Conservation (phyloP, 2,329 filamentous ascomycete genomes). For the Salinomyces thailandicus region DNA sequence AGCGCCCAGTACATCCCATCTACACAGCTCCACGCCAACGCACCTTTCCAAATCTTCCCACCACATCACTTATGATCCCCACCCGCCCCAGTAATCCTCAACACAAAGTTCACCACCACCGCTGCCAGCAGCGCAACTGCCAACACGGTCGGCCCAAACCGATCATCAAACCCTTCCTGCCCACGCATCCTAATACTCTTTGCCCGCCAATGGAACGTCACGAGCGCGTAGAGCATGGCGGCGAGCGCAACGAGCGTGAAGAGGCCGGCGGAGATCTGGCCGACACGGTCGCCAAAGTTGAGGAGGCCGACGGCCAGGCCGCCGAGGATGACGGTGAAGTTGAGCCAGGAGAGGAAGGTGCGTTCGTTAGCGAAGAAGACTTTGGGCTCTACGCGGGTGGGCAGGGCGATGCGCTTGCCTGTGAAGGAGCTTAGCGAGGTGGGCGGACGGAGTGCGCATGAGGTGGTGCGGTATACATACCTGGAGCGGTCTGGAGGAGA, state of each 20-base stretch:
- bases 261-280: conserved; percentile 84
- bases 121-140: conserved; percentile 77
- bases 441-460: conserved; percentile 5
- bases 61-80: conserved; percentile 12
- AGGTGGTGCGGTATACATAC: conserved; percentile 40
- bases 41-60: too few species aligned
- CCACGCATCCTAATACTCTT: conserved; percentile 84
- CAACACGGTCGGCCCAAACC: conserved; percentile 84
- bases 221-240: conserved; percentile 87
- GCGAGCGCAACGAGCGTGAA: conserved; percentile 93
- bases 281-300: conserved; percentile 92
- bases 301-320: conserved; percentile 93
- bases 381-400: conserved; percentile 95
- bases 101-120: conserved; percentile 90
- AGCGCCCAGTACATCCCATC: too few species aligned
- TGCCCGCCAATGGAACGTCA: conserved; percentile 95
- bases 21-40: too few species aligned
- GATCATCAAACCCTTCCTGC: conserved; percentile 92
- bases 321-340: conserved; percentile 97
- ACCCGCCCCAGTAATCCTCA: conserved; percentile 49
- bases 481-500: conserved; percentile 85
- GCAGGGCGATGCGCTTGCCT: conserved; percentile 98
- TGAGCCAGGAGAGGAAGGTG: conserved; percentile 98
- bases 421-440: not conserved
- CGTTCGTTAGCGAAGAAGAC: conserved; percentile 99